phyloP scores from a whole-genome alignment of 805 yeast species.

The Ogataea trehaloabstinens region DNA sequence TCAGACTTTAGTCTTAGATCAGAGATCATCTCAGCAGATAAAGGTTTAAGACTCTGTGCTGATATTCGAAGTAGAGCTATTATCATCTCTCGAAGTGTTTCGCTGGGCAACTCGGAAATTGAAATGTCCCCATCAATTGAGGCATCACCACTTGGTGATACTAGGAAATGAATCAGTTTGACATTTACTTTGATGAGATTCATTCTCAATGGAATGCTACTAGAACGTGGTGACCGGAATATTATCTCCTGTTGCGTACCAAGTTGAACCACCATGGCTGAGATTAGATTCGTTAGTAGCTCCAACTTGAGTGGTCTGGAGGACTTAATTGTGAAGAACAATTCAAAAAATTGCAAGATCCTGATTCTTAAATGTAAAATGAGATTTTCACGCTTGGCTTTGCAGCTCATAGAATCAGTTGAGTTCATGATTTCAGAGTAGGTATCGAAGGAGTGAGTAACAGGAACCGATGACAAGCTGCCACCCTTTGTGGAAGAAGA shows the following conservation, averaged over 20 bases:
- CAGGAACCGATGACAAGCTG: constrained; percentile 17
- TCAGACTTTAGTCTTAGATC: constrained; percentile 18
- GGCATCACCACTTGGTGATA: constrained; percentile 30
- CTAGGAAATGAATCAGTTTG: constrained; percentile 35
- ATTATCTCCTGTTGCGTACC: constrained; percentile 49
- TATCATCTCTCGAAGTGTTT: constrained; percentile 30
- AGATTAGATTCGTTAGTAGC: constrained; percentile 33
- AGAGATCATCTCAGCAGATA: constrained; percentile 23
- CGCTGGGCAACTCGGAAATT: constrained; percentile 25
- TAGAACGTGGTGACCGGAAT: constrained; percentile 43
- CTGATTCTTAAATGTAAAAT: constrained; percentile 41
- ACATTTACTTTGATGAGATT: constrained; percentile 41
- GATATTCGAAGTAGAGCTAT: constrained; percentile 30
- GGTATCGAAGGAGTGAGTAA: constrained; percentile 28
- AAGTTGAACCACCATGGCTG: constrained; percentile 40
- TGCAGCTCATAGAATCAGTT: constrained; percentile 16
- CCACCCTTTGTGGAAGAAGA: constrained; percentile 2
- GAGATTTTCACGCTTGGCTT: constrained; percentile 42
- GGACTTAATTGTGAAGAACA: constrained; percentile 33
- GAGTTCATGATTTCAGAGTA: constrained; percentile 15
- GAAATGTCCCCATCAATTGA: constrained; percentile 28
- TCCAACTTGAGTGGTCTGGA: constrained; percentile 21
- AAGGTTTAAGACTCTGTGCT: constrained; percentile 28
- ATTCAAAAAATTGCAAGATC: constrained; percentile 50
- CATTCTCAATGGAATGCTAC: constrained; percentile 35